Evolutionary conservation across 2,329 filamentous ascomycete genomes (phyloP), one percentile per base, ranked within the genome.

Genomic region (Calonectria pseudoturangicola): DNA sequence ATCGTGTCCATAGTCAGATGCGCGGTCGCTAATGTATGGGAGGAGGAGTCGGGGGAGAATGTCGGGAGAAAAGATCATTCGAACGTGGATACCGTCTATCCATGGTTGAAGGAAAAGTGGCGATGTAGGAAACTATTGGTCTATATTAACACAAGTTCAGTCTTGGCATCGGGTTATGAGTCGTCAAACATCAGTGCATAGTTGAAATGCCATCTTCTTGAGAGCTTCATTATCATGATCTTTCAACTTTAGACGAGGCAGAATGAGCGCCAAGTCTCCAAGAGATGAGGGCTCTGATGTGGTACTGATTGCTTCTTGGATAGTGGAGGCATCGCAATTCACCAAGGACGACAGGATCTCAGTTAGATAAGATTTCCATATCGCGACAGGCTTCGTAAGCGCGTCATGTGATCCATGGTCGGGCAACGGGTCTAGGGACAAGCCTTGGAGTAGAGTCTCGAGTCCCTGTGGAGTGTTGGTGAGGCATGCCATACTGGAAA

Each of bases 71-170:
- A 75, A 72, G 16, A 50, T 70, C 66, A 75, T 74, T 30, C 66
- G 66, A 33, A 75, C 36, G 18, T 74, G 68, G 27, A 72, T 66
- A 6, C 70, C 66, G 41, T 74, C 70, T 2, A 83, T 58, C 54
- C 64, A 66, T 4, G 73, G 73, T 9, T 58, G 15, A 8, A 70
- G 39, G 54, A 74, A 74, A 25, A 73, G 48, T 13, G 73, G 56
- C 25, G 73, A 74, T 4, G 47, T 13, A 7, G 71, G 73, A 2
- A 74, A 41, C 73, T 74, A 56, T 21, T 10, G 30, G 13, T n/a
- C 27, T 15, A 36, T 28, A 51, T 70, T 50, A 73, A 25, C 9
- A 13, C 12, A 41, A 36, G n/a, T 36, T 15, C 36, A 18, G 28
- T 10, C 25, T 13, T 9, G 7, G 16, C 12, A 48, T 28, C 12